Conservation (phyloP, 2,329 filamentous ascomycete species). For the Verticillium zaregamsianum region DNA sequence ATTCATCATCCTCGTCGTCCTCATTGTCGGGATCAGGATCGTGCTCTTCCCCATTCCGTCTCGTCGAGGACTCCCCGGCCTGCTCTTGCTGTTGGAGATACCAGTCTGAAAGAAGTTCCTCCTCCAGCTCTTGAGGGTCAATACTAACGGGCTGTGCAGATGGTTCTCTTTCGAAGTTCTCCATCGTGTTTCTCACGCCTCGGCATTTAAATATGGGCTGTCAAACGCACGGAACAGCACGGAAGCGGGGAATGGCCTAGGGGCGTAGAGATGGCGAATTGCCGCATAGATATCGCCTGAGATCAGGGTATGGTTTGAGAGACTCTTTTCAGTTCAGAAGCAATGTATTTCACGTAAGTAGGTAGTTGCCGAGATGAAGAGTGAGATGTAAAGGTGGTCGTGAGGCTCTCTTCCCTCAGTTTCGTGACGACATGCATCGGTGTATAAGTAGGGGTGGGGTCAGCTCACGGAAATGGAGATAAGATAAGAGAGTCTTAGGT, state of each 20-base stretch:
- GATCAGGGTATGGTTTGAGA: background rate
- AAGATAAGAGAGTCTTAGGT: background rate
- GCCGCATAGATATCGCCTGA: too few species aligned
- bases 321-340: background rate
- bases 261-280: too few species aligned
- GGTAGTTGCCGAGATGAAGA: background rate
- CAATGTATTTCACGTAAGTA: background rate
- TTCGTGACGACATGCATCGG: background rate
- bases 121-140: background rate
- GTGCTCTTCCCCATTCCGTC: constrained; percentile 36
- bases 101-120: background rate
- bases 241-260: background rate
- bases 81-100: background rate
- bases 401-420: background rate
- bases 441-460: background rate
- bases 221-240: background rate
- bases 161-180: background rate
- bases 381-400: background rate
- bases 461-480: background rate
- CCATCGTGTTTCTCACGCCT: background rate
- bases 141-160: background rate
- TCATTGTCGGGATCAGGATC: constrained; percentile 18
- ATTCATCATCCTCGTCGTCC: constrained; percentile 13
- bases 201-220: background rate
- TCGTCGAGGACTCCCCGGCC: background rate